phyloP scores from a whole-genome alignment of 1,139 yeast species.

The Nakaseomyces uthaithaninus region DNA sequence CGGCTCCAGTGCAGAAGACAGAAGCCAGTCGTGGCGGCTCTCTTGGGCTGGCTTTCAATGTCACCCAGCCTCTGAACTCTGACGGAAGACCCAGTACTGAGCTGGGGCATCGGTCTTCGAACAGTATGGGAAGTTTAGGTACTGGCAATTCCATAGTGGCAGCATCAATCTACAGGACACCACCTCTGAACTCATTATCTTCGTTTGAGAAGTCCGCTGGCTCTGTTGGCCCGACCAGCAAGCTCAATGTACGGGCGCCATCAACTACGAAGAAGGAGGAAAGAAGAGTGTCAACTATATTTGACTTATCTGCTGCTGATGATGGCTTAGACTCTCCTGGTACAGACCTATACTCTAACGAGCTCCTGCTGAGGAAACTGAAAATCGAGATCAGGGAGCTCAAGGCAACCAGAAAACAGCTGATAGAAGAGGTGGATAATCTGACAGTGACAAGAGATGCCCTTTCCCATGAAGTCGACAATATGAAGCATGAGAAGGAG shows the following conservation, averaged over 20 bases:
- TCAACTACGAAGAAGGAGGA: neutral
- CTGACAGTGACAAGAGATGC: slow-evolving; percentile 27
- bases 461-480: slow-evolving; percentile 32
- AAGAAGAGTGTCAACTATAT: neutral
- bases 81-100: neutral
- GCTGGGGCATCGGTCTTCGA: slow-evolving; percentile 2
- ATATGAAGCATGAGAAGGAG: slow-evolving; percentile 21
- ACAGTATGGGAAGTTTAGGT: slow-evolving; percentile 1
- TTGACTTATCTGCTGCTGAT: slow-evolving; percentile 3
- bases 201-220: neutral
- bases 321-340: neutral
- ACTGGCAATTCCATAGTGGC: neutral
- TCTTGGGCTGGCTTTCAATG: slow-evolving; percentile 3
- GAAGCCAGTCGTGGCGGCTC: neutral
- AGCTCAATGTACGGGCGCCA: neutral
- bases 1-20: neutral
- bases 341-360: slow-evolving; percentile 13
- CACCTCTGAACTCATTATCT: neutral
- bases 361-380: slow-evolving; percentile 30
- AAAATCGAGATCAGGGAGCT: slow-evolving; percentile 32
- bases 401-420: slow-evolving; percentile 23
- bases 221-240: neutral
- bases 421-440: slow-evolving; percentile 23
- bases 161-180: slow-evolving; percentile 3
- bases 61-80: neutral